phyloP scores from a whole-genome alignment of 768 basidiomycete genomes.

The Cystofilobasidium macerans region DNA sequence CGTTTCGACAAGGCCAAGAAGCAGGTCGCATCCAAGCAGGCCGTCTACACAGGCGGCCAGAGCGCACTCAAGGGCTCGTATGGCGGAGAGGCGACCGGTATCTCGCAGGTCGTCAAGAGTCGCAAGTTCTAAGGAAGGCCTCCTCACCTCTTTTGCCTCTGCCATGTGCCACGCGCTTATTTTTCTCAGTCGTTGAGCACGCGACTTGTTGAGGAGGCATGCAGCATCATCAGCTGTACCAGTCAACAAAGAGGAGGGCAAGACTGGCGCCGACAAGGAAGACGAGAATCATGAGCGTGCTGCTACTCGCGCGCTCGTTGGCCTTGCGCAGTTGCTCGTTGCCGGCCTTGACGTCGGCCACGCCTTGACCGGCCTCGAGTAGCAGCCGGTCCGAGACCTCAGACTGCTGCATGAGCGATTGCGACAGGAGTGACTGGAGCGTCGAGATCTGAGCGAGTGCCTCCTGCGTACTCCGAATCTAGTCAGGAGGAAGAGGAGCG shows the following conservation, averaged over 20 bases:
- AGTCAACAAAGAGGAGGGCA: conserved; percentile 83
- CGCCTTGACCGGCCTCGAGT: conserved; percentile 82
- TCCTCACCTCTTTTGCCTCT: too few relatives aligned
- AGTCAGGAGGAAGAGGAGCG: background rate
- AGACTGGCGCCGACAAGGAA: conserved; percentile 87
- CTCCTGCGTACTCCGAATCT: conserved; percentile 9
- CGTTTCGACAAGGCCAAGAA: conserved; percentile 90
- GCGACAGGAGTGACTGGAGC: conserved; percentile 80
- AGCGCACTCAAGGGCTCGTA: conserved; percentile 59
- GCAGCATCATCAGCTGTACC: too few relatives aligned
- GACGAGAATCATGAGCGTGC: conserved; percentile 75
- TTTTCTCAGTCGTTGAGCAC: too few relatives aligned
- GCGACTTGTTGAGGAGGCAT: too few relatives aligned
- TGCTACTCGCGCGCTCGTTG: conserved; percentile 72
- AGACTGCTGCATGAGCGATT: conserved; percentile 76
- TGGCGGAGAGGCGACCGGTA: conserved; percentile 85
- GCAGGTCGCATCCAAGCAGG: conserved; percentile 75
- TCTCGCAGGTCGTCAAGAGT: conserved; percentile 80
- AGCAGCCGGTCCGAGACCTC: conserved; percentile 87
- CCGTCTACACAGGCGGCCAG: conserved; percentile 81
- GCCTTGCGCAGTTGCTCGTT: conserved; percentile 85
- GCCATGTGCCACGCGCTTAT: too few relatives aligned
- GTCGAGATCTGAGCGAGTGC: conserved; percentile 51
- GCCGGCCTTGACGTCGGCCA: conserved; percentile 74
- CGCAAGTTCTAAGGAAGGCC: conserved; percentile 45